Evolutionary conservation across 2,329 filamentous ascomycete genomes (phyloP), one percentile per base, ranked within the genome.

Genomic region (Penicillium janthinellum): DNA sequence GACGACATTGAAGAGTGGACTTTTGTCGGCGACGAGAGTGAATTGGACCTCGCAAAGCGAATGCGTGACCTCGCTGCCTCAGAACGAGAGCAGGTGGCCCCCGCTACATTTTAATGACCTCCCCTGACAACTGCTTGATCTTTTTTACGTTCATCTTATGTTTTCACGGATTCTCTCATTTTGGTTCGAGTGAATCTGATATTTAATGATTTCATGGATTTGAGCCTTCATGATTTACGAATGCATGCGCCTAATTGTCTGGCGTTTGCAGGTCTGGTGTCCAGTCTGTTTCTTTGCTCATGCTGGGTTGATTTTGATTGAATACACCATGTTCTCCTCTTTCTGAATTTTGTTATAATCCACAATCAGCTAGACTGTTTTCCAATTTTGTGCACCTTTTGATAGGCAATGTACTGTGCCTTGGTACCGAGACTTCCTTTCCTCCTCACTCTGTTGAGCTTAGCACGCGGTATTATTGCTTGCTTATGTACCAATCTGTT

Each of bases 1-100:
- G 88, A 88, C 35, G 87, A 88, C 12, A 88, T 90, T 62, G 88
- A 91, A 69, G 92, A 96, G 73, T 98, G 93, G 94, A 97, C 93
- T 0, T 92, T 97, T 76, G 84, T 97, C 20, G 92, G 91, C 34
- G 83, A 85, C 35, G 83, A 85, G 42, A 79, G 76, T 22, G 84
- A 85, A 61, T 71, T 77, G 7, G 78, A 81, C 17, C 66, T 78
- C 22, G 68, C 71, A 41, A 75, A 70, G 61, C 69, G 70, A 45
- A 64, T 73, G 48, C 75, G 73, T 39, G 72, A 74, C 17, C 65
- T 70, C 64, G 62, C 66, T n/a, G 60, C 65, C 42, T 72, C 68
- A 15, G 67, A 71, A 54, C 66, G 61, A 11, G 66, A 71, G 50
- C 61, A 61, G 45, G 50, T 68, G 35, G 53, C 57, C 5, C 52